Percentiles rank a stretch among this genome's conserved stretches.
Evolutionary conservation across 2,329 filamentous ascomycete genomes (phyloP).

Genomic region (Bretziella fagacearum): DNA sequence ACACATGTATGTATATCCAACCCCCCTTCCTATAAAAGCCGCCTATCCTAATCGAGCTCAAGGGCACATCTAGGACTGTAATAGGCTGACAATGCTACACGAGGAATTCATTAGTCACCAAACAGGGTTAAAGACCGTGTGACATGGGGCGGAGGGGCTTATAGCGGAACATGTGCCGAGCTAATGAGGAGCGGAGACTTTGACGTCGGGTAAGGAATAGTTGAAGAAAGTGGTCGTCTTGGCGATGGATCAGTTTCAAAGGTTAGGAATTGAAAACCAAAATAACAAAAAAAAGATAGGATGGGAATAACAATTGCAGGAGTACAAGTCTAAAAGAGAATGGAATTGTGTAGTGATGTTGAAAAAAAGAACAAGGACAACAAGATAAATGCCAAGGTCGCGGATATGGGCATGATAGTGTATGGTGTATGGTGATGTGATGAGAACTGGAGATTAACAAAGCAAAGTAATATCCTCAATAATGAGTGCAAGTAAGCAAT

Average conservation of each 20-base stretch:
- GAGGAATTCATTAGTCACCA: background rate
- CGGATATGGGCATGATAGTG: background rate
- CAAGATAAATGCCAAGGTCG: background rate
- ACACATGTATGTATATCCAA: background rate
- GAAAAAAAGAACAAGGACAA: background rate
- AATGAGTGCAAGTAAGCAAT: background rate
- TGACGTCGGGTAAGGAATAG: background rate
- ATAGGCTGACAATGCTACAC: background rate
- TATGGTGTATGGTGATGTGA: conserved; percentile 2
- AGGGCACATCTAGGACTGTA: background rate
- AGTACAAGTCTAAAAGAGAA: background rate
- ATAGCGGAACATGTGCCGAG: background rate
- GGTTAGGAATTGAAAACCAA: no score
- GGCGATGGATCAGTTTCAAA: background rate
- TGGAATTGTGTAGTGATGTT: background rate
- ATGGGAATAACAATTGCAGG: background rate
- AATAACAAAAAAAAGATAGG: background rate
- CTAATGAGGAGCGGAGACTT: background rate
- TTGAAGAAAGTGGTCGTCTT: background rate
- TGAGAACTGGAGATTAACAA: background rate
- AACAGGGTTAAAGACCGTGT: background rate
- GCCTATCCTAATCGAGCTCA: background rate
- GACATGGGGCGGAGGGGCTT: background rate
- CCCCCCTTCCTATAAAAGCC: background rate
- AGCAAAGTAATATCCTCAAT: background rate